A percentile compares a stretch with the other conserved stretches of the same genome.
phyloP scores from a whole-genome alignment of 2,329 filamentous ascomycete genomes.

The Scytalidium lignicola region DNA sequence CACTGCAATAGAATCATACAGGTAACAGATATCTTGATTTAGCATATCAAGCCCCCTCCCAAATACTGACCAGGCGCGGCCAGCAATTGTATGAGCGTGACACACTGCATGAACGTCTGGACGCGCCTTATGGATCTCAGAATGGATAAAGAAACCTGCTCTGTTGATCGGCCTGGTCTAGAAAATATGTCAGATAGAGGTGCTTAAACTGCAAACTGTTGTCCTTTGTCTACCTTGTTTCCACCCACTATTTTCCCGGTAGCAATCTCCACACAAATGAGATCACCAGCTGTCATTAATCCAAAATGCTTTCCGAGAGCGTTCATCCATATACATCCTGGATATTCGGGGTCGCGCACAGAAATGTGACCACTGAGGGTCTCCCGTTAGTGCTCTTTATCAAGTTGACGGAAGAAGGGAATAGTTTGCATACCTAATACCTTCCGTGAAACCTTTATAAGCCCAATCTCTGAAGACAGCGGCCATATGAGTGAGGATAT shows the following conservation, averaged over 20 bases:
- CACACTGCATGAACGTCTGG: constrained; percentile 62
- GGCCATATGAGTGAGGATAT: constrained; percentile 62
- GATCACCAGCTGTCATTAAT: constrained; percentile 57
- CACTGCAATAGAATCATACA: constrained; percentile 60
- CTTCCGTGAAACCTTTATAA: constrained; percentile 61
- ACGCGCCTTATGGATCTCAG: constrained; percentile 60
- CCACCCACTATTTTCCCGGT: constrained; percentile 58
- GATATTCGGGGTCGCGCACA: constrained; percentile 59
- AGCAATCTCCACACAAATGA: constrained; percentile 59
- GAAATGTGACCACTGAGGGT: constrained; percentile 52
- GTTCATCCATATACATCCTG: constrained; percentile 64
- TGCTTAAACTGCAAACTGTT: not conserved
- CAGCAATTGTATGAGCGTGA: constrained; percentile 62
- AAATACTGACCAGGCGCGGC: constrained; percentile 65
- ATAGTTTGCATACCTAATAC: constrained; percentile 35
- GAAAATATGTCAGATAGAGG: not conserved
- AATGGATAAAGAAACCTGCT: constrained; percentile 66
- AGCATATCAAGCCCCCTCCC: constrained; percentile 64
- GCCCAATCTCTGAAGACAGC: constrained; percentile 65
- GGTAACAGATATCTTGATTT: constrained; percentile 60
- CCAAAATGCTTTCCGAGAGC: constrained; percentile 61
- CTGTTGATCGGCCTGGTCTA: constrained; percentile 54
- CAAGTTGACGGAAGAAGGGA: too few relatives aligned
- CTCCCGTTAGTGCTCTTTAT: too few relatives aligned
- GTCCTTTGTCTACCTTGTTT: constrained; percentile 35